Evolutionary conservation across 257 asterid species (phyloP).

Genomic region (Thymus mandschuricus): DNA sequence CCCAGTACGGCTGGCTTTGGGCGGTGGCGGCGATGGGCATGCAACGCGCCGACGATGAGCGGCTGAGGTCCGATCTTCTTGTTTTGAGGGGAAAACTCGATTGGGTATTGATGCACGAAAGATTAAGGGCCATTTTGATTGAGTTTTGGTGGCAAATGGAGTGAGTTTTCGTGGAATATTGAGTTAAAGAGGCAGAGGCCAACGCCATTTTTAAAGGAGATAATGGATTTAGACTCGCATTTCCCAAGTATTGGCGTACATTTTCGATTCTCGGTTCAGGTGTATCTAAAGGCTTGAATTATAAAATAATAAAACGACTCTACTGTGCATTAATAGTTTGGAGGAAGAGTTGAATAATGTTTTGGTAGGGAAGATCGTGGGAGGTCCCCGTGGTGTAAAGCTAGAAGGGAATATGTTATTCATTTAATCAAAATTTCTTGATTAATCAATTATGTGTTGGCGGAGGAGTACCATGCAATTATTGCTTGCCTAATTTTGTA

Average conservation of each 20-base stretch:
- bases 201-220: not conserved
- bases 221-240: not conserved
- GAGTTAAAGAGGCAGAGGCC: not conserved
- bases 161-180: not conserved
- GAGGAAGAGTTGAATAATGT: not conserved
- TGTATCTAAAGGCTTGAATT: too few species aligned
- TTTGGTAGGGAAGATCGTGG: too few species aligned
- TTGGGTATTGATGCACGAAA: conserved; percentile 32
- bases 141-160: not conserved
- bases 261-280: too few species aligned
- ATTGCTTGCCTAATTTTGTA: too few species aligned
- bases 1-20: conserved; percentile 48
- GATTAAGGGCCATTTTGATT: conserved; percentile 30
- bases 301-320: too few species aligned
- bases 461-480: too few species aligned
- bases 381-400: too few species aligned
- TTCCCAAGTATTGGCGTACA: not conserved
- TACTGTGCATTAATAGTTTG: too few species aligned
- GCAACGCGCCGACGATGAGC: not conserved
- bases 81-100: conserved; percentile 5
- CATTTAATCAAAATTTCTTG: too few species aligned
- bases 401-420: too few species aligned
- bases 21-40: conserved; percentile 30
- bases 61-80: conserved; percentile 23
- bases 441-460: too few species aligned